Evolutionary conservation across 2,329 filamentous ascomycete genomes (phyloP), one percentile per base, ranked within the genome.

Genomic region (Fusarium tupiense): DNA sequence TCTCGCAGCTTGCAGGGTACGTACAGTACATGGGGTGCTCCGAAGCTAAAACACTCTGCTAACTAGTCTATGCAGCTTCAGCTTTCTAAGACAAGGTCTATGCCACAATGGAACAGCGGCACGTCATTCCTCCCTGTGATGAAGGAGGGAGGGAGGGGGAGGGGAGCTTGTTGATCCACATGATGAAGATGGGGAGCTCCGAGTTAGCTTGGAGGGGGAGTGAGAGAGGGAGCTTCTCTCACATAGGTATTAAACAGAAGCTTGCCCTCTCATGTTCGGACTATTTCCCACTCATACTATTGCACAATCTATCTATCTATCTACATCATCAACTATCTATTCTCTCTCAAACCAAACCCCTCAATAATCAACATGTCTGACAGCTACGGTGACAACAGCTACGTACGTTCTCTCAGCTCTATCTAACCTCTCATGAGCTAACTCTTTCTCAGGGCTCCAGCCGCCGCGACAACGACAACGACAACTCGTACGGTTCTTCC

Each of bases 321-420:
- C 52, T 54, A 40, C 31, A 24, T n/a, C 40, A 44, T 13, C 41
- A 37, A 19, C 40, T 38, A 37, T 52, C 57, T 49, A 61, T 57
- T 54, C 19, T 46, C 41, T 29, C 49, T 59, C 22, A 33, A 62
- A 58, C 29, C n/a, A n/a, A 60, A 43, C 20, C 22, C 20, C 20
- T n/a, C 57, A 60, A 68, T 49, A 40, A 54, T 72, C 76, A 83
- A 40, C 62, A 86, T 88, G 86, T 88, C 86, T 84, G 86, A 85
- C 83, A 81, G 82, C 78, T 83, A 85, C 82, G 81, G 82, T 66
- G 72, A 77, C 79, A 80, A 80, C 69, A 76, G 79, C 68, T 76
- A 73, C 71, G 77, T 79, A 71, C 44, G 78, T 57, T 35, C 41
- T n/a, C 17, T 35, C 33, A 13, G 49, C 7, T 20, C n/a, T 26